Evolutionary conservation across 1,284 basidiomycete genomes (phyloP).

Genomic region (Austroboletus niveus): DNA sequence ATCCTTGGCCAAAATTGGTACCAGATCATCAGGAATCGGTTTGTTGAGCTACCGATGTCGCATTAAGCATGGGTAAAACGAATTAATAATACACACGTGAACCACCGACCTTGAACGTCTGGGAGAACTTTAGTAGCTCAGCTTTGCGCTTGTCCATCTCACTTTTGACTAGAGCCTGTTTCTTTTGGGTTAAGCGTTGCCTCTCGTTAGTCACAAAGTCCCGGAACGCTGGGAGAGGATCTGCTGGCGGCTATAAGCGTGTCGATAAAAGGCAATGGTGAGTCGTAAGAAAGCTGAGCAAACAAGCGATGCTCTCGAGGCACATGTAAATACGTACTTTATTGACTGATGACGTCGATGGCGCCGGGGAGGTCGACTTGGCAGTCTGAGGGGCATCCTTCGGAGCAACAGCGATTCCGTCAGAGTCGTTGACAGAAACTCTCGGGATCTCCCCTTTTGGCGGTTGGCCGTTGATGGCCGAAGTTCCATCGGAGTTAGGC

Average conservation of each 20-base stretch:
- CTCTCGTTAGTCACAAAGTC: slow-evolving; percentile 90
- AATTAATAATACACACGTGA: neutral
- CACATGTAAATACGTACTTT: slow-evolving; percentile 31
- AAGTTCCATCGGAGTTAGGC: slow-evolving; percentile 12
- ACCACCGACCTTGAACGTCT: slow-evolving; percentile 81
- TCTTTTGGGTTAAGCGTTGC: slow-evolving; percentile 85
- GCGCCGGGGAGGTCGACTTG: slow-evolving; percentile 59
- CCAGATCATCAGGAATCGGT: slow-evolving; percentile 91
- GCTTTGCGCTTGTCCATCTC: slow-evolving; percentile 93
- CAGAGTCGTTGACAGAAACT: slow-evolving; percentile 69
- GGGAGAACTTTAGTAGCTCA: slow-evolving; percentile 89
- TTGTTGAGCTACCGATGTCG: slow-evolving; percentile 69
- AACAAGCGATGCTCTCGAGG: neutral
- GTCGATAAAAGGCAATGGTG: neutral
- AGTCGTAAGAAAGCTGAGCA: slow-evolving; percentile 8
- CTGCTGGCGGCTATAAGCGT: slow-evolving; percentile 55
- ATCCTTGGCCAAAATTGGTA: slow-evolving; percentile 90
- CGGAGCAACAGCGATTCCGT: slow-evolving; percentile 46
- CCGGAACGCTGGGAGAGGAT: slow-evolving; percentile 77
- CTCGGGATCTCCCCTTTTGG: slow-evolving; percentile 59
- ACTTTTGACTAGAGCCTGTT: slow-evolving; percentile 85
- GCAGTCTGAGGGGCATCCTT: slow-evolving; percentile 44
- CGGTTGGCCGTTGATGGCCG: slow-evolving; percentile 33
- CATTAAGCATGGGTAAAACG: slow-evolving; percentile 1
- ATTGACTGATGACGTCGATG: slow-evolving; percentile 39